phyloP scores from a whole-genome alignment of 2,329 filamentous ascomycete genomes.

The Pseudogymnoascus sp. region DNA sequence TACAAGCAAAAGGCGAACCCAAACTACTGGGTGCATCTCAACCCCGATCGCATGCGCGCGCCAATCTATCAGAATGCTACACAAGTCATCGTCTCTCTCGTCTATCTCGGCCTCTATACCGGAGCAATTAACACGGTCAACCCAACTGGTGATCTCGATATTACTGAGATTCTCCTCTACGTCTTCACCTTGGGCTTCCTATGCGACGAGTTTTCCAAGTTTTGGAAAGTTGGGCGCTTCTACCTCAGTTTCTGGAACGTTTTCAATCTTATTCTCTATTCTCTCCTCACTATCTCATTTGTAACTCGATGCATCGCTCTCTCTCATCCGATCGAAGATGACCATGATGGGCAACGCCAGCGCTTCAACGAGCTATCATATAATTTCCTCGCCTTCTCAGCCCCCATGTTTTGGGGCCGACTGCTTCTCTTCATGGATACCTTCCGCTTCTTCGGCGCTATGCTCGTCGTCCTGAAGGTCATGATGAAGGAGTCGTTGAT shows the following conservation, averaged over 20 bases:
- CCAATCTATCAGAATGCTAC: slow-evolving; percentile 88
- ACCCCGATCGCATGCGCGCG: slow-evolving; percentile 89
- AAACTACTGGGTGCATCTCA: slow-evolving; percentile 71
- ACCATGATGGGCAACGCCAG: slow-evolving; percentile 43
- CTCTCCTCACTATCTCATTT: slow-evolving; percentile 70
- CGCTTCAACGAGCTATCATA: slow-evolving; percentile 77
- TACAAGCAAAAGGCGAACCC: slow-evolving; percentile 77
- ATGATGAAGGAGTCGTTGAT: slow-evolving; percentile 94
- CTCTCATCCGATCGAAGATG: slow-evolving; percentile 43
- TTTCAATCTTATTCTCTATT: slow-evolving; percentile 81
- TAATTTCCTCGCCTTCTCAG: slow-evolving; percentile 86
- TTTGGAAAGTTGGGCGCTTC: slow-evolving; percentile 87
- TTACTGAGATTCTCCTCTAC: slow-evolving; percentile 78
- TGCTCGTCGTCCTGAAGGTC: slow-evolving; percentile 93
- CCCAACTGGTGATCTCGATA: slow-evolving; percentile 69
- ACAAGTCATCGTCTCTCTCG: slow-evolving; percentile 73
- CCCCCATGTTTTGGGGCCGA: slow-evolving; percentile 95
- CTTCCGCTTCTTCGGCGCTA: slow-evolving; percentile 92
- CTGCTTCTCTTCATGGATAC: slow-evolving; percentile 88
- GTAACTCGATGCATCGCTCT: slow-evolving; percentile 72
- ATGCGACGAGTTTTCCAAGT: slow-evolving; percentile 77
- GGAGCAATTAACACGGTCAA: slow-evolving; percentile 93
- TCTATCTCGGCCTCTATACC: slow-evolving; percentile 82
- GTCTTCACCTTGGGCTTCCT: slow-evolving; percentile 87
- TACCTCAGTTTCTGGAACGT: slow-evolving; percentile 97